phyloP scores from a whole-genome alignment of 2,329 filamentous ascomycete genomes.

The Penicillium decumbens region DNA sequence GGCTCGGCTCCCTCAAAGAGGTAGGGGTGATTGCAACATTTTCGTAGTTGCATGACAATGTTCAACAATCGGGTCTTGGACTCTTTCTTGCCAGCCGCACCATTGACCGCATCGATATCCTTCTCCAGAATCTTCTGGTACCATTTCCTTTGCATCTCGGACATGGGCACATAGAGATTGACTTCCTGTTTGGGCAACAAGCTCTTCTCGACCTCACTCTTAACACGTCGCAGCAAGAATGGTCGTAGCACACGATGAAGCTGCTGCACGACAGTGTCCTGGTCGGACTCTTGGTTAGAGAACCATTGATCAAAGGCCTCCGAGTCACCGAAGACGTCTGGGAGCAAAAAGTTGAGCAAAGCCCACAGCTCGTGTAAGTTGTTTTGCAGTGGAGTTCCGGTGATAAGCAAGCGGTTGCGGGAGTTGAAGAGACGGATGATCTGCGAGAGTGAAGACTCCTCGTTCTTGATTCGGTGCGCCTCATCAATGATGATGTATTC shows the following conservation, averaged over 20 bases:
- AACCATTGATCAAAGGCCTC: conserved; percentile 99
- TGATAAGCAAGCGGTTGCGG: conserved; percentile 89
- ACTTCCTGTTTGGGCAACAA: conserved; percentile 94
- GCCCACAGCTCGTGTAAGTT: conserved; percentile 98
- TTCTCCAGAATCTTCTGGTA: conserved; percentile 99
- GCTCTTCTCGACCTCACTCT: conserved; percentile 97
- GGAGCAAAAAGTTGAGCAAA: conserved; percentile 92
- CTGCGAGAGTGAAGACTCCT: conserved; percentile 92
- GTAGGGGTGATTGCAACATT: conserved; percentile 98
- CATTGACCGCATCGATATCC: conserved; percentile 97
- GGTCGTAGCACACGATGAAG: conserved; percentile 88
- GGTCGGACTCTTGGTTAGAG: conserved; percentile 80
- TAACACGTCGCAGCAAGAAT: conserved; percentile 91
- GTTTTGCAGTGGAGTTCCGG: conserved; percentile 93
- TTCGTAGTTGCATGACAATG: conserved; percentile 98
- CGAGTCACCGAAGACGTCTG: conserved; percentile 94
- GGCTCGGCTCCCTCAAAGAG: conserved; percentile 96
- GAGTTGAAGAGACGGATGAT: conserved; percentile 96
- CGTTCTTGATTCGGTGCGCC: conserved; percentile 98
- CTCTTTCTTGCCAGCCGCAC: conserved; percentile 90
- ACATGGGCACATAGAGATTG: conserved; percentile 96
- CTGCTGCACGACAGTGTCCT: conserved; percentile 93
- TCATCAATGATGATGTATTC: conserved; percentile 99
- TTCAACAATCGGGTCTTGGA: conserved; percentile 96
- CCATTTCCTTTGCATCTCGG: conserved; percentile 98